phyloP scores from a whole-genome alignment of 768 basidiomycete genomes.

The Serendipita sp. region DNA sequence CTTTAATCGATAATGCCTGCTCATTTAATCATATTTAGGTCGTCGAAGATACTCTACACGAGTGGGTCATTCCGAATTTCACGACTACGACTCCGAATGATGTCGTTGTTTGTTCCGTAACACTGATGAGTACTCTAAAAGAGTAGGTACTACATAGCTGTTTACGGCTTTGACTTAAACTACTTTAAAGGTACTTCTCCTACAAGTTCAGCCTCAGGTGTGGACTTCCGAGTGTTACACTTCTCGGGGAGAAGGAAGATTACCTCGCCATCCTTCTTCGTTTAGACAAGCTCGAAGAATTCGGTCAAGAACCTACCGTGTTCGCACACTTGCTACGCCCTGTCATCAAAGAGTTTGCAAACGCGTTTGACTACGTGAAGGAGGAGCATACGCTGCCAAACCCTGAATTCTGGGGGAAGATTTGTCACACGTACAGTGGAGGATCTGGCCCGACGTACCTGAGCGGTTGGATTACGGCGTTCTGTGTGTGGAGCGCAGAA shows the following conservation, averaged over 20 bases:
- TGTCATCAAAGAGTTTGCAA: constrained; percentile 20
- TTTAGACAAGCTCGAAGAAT: constrained; percentile 24
- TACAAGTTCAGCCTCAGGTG: constrained; percentile 20
- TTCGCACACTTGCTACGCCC: constrained; percentile 28
- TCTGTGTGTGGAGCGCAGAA: constrained; percentile 8
- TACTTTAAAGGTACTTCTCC: constrained; percentile 18
- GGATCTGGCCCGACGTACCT: constrained; percentile 7
- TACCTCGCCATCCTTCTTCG: constrained; percentile 23
- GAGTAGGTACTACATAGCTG: background rate
- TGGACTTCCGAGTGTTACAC: constrained; percentile 29
- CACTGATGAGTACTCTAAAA: constrained; percentile 29
- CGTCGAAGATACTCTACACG: constrained; percentile 16
- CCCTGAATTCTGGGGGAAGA: constrained; percentile 13
- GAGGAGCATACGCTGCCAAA: constrained; percentile 7
- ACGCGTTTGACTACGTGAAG: constrained; percentile 15
- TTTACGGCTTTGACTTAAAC: background rate
- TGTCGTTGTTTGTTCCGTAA: constrained; percentile 22
- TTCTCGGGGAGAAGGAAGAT: constrained; percentile 26
- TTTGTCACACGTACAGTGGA: constrained; percentile 1
- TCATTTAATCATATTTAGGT: background rate
- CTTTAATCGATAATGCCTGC: background rate
- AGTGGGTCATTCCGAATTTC: constrained; percentile 29
- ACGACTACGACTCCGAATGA: constrained; percentile 28
- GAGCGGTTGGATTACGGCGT: constrained; percentile 11
- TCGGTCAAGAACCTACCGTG: constrained; percentile 20